A percentile compares a stretch with the other conserved stretches of the same genome.
Evolutionary conservation across 768 basidiomycete species (phyloP).

Genomic region (Trametes cingulata): DNA sequence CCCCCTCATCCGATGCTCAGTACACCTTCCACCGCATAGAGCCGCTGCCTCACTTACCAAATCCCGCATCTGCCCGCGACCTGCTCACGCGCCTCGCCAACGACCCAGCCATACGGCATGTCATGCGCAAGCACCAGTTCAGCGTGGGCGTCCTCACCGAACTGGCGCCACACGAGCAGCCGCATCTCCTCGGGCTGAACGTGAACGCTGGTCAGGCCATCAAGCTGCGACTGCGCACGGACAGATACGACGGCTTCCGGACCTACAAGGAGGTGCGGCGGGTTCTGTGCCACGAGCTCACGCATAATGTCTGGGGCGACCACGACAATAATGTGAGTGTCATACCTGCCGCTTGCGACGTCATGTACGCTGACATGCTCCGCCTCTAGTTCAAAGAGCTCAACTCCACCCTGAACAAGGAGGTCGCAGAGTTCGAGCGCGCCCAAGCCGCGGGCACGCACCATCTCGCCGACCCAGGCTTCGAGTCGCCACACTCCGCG

Average conservation of each 20-base stretch:
- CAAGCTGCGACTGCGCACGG: conserved; percentile 67
- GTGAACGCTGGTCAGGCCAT: conserved; percentile 61
- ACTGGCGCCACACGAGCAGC: conserved; percentile 76
- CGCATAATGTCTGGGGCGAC: conserved; percentile 73
- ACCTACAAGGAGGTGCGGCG: conserved; percentile 62
- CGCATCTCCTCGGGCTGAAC: conserved; percentile 68
- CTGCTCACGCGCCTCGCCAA: conserved; percentile 59
- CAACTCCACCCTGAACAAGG: conserved; percentile 72
- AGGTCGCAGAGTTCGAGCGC: conserved; percentile 69
- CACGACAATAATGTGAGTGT: conserved; percentile 70
- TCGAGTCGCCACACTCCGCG: conserved; percentile 50
- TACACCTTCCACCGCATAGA: conserved; percentile 67
- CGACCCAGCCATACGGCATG: conserved; percentile 69
- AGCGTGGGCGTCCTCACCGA: conserved; percentile 72
- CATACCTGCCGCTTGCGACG: neutral
- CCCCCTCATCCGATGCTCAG: conserved; percentile 39
- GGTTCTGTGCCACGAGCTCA: conserved; percentile 75
- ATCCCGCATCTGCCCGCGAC: conserved; percentile 54
- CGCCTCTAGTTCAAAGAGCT: conserved; percentile 65
- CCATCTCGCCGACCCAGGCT: conserved; percentile 43
- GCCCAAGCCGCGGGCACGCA: conserved; percentile 54
- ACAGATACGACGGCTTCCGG: conserved; percentile 72
- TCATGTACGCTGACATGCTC: too few relatives aligned
- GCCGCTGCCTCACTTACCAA: conserved; percentile 64
- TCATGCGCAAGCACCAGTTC: conserved; percentile 72